These are phyloP conservation scores for Brettanomyces anomalus DNA, from an alignment of 805 yeast species.

Conservation along the genomic window DNA sequence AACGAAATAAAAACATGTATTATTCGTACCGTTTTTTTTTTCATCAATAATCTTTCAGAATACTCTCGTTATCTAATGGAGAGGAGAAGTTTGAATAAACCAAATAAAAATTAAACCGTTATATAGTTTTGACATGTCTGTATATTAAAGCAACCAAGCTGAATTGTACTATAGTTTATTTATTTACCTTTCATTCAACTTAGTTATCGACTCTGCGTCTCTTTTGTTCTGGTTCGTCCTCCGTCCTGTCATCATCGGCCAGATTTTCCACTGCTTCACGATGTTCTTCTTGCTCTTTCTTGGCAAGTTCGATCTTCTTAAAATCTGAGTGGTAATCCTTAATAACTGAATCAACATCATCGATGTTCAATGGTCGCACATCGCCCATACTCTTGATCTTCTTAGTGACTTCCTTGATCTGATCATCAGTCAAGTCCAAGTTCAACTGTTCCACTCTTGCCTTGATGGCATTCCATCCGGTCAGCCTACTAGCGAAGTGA, in stretches of 20 bases:
- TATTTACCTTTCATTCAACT: neutral
- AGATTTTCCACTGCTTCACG: neutral
- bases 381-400: conserved; percentile 52
- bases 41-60: too few species aligned
- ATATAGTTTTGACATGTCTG: neutral
- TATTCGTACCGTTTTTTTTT: too few species aligned
- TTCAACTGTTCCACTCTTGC: conserved; percentile 53
- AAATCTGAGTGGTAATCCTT: conserved; percentile 42
- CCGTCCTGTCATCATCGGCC: conserved; percentile 3
- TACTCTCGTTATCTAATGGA: too few species aligned
- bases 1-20: too few species aligned
- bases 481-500: conserved; percentile 51
- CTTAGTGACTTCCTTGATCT: conserved; percentile 45
- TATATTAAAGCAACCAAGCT: too few species aligned
- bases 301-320: conserved; percentile 14
- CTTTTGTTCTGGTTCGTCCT: conserved; percentile 7
- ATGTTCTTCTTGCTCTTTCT: conserved; percentile 13
- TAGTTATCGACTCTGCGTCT: conserved; percentile 13
- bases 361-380: conserved; percentile 49
- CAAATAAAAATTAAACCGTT: conserved; percentile 1
- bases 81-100: neutral
- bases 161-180: too few species aligned
- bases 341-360: conserved; percentile 53
- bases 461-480: conserved; percentile 59
- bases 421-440: conserved; percentile 46